Conservation (phyloP, 352 stramenopile genomes). For the Phytophthora parvispora region DNA sequence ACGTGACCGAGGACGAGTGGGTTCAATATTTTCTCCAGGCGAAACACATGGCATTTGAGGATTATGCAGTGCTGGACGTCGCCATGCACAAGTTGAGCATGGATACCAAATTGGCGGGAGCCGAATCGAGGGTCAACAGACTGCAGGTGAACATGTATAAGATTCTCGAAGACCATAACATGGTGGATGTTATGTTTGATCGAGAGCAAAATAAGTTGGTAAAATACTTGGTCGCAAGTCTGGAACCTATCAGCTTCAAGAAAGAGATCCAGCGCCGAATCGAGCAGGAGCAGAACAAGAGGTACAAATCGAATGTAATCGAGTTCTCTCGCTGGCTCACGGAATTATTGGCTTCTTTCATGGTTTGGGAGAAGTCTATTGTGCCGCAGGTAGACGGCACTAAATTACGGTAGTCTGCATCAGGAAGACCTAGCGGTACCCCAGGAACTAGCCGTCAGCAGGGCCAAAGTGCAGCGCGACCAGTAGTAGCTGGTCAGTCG, state of each 20-base stretch:
- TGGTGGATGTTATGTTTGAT: neutral
- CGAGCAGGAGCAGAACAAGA: neutral
- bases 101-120: neutral
- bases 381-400: neutral
- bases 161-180: neutral
- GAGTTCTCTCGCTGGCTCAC: neutral
- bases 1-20: slow-evolving; percentile 1
- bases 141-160: neutral
- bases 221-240: neutral
- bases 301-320: neutral
- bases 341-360: neutral
- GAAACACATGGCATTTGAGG: neutral
- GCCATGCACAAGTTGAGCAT: neutral
- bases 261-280: neutral
- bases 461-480: neutral
- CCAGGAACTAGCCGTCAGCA: neutral
- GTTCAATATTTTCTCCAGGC: neutral
- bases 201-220: neutral
- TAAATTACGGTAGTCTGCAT: neutral
- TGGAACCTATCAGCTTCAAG: neutral
- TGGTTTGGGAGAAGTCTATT: neutral
- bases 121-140: neutral
- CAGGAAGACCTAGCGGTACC: neutral
- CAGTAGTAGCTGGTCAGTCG: neutral
- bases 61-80: neutral